Conservation (phyloP, 2,329 filamentous ascomycete genomes). For the Clonostachys chloroleuca region DNA sequence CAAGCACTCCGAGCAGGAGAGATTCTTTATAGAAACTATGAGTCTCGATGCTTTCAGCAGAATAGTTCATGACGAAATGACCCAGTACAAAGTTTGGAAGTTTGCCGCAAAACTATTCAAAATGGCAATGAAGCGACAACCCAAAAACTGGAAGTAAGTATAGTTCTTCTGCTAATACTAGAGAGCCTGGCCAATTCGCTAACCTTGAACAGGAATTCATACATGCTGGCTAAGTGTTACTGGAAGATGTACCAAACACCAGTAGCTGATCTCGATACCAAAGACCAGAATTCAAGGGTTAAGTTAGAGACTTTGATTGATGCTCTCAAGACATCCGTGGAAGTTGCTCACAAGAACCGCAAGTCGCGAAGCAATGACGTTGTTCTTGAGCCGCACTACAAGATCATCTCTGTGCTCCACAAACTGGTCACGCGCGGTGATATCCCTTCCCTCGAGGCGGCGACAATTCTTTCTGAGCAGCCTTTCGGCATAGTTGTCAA, state of each 20-base stretch:
- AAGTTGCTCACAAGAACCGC: constrained; percentile 41
- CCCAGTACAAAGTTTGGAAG: constrained; percentile 57
- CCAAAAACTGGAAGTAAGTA: constrained; percentile 52
- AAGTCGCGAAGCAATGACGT: constrained; percentile 63
- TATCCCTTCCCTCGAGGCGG: constrained; percentile 40
- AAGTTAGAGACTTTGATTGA: constrained; percentile 34
- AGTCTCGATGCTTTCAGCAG: constrained; percentile 46
- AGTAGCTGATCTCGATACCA: constrained; percentile 33
- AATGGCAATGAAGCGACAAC: constrained; percentile 49
- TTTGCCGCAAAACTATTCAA: constrained; percentile 52
- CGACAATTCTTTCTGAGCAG: constrained; percentile 49
- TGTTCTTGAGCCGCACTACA: constrained; percentile 88
- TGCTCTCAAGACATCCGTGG: constrained; percentile 45
- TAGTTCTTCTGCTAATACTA: no score
- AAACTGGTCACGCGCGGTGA: constrained; percentile 66
- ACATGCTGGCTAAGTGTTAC: constrained; percentile 58
- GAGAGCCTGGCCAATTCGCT: constrained; percentile 6
- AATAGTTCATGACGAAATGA: constrained; percentile 51
- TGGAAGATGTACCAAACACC: constrained; percentile 60
- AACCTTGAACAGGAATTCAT: constrained; percentile 39
- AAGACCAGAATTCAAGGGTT: constrained; percentile 27
- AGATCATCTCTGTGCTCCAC: constrained; percentile 76
- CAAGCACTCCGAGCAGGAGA: constrained; percentile 48
- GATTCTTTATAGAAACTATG: constrained; percentile 49
- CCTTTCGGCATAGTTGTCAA: constrained; percentile 38